Evolutionary conservation across 2,329 filamentous ascomycete species (phyloP).

Genomic region (Ceratocystis papillata): DNA sequence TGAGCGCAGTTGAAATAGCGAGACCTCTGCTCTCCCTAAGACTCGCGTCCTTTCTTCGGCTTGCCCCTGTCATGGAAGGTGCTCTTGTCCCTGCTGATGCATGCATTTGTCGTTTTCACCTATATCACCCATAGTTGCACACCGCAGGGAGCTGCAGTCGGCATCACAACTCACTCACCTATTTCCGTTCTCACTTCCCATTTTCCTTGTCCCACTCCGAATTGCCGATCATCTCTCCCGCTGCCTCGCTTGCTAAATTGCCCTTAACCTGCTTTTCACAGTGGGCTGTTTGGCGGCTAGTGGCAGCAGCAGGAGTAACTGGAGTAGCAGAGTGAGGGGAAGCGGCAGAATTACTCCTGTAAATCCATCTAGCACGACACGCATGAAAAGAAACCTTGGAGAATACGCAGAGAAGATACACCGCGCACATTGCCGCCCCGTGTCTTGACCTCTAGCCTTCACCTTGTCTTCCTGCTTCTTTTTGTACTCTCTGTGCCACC

Average conservation of each 20-base stretch:
- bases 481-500: not conserved
- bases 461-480: not conserved
- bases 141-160: too few species aligned
- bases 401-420: slow-evolving; percentile 4
- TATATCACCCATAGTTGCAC: not conserved
- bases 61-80: not conserved
- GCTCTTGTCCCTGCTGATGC: not conserved
- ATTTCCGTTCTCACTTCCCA: not conserved
- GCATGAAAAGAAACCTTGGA: not conserved
- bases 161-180: not conserved
- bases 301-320: too few species aligned
- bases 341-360: not conserved
- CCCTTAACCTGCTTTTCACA: not conserved
- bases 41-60: not conserved
- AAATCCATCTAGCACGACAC: not conserved
- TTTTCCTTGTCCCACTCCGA: slow-evolving; percentile 1
- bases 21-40: not conserved
- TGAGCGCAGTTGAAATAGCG: not conserved
- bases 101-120: not conserved
- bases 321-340: too few species aligned
- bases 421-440: not conserved
- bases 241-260: not conserved
- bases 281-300: too few species aligned
- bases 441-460: not conserved
- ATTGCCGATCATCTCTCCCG: not conserved